Percentiles rank a stretch among this genome's conserved stretches.
These are phyloP conservation scores for Marchantia paleacea DNA, from an alignment of 225 moss, liverwort and hornwort genomes.

Conservation along the genomic window DNA sequence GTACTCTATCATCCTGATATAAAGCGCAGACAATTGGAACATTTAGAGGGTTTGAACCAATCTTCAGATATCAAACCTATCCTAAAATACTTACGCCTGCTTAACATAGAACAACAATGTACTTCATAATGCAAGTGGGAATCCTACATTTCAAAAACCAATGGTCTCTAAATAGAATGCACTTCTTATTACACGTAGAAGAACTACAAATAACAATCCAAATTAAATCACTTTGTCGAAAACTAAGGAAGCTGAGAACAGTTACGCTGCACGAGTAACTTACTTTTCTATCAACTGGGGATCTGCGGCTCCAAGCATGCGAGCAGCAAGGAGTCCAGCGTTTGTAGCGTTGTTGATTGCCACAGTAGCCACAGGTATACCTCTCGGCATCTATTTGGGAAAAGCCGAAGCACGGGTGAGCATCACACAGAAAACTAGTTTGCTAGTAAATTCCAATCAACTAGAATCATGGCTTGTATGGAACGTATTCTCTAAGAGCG, in stretches of 20 bases:
- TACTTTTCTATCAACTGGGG: conserved; percentile 51
- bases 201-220: no score
- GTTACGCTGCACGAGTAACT: background rate
- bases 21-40: background rate
- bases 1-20: conserved; percentile 59
- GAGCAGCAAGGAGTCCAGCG: conserved; percentile 81
- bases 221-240: background rate
- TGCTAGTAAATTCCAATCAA: no score
- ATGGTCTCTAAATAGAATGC: no score
- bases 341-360: conserved; percentile 96
- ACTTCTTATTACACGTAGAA: no score
- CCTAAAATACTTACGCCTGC: no score
- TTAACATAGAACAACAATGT: no score
- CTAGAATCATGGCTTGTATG: no score
- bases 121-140: no score
- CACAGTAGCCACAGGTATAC: conserved; percentile 89
- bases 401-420: background rate
- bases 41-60: background rate
- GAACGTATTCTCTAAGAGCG: no score
- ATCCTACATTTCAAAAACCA: no score
- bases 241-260: background rate
- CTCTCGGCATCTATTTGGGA: conserved; percentile 52
- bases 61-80: no score
- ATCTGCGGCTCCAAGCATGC: conserved; percentile 65
- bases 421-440: background rate